Evolutionary conservation across 371 early-diverging fungal genomes (phyloP).

Genomic region (Zopfochytrium polystomum): DNA sequence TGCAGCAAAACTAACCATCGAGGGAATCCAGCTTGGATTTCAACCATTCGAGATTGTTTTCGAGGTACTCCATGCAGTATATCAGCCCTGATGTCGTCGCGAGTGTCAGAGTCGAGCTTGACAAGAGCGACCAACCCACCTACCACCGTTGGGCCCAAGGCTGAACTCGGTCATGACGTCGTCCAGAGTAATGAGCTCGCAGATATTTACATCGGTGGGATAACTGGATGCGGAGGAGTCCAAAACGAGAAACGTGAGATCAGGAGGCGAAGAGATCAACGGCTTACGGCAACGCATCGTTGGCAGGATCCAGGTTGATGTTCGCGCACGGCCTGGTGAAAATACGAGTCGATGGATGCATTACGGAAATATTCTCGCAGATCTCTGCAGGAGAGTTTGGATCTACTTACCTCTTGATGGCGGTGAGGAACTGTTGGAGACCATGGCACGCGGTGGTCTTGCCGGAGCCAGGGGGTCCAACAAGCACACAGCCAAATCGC

Average conservation of each 20-base stretch:
- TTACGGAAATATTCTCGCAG: too few relatives aligned
- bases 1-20: conserved; percentile 27
- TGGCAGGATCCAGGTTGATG: conserved; percentile 70
- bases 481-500: conserved; percentile 12
- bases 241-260: background rate
- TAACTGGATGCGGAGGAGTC: conserved; percentile 36
- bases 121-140: too few relatives aligned
- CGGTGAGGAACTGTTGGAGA: conserved; percentile 81
- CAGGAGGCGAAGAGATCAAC: background rate
- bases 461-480: conserved; percentile 72
- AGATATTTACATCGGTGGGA: conserved; percentile 58
- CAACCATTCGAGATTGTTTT: conserved; percentile 55
- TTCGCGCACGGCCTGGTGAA: too few relatives aligned
- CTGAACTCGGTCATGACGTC: conserved; percentile 59
- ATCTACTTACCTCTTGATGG: conserved; percentile 78
- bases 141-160: conserved; percentile 67
- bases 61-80: conserved; percentile 58
- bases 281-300: conserved; percentile 43
- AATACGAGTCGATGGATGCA: too few relatives aligned
- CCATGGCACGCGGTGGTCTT: conserved; percentile 97
- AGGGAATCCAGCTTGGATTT: conserved; percentile 35
- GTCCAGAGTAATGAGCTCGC: conserved; percentile 56
- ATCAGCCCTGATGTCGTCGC: too few relatives aligned
- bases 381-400: too few relatives aligned
- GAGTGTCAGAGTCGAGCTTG: too few relatives aligned